phyloP scores from a whole-genome alignment of 1,139 yeast genomes.

The Debaryomyces coudertii region DNA sequence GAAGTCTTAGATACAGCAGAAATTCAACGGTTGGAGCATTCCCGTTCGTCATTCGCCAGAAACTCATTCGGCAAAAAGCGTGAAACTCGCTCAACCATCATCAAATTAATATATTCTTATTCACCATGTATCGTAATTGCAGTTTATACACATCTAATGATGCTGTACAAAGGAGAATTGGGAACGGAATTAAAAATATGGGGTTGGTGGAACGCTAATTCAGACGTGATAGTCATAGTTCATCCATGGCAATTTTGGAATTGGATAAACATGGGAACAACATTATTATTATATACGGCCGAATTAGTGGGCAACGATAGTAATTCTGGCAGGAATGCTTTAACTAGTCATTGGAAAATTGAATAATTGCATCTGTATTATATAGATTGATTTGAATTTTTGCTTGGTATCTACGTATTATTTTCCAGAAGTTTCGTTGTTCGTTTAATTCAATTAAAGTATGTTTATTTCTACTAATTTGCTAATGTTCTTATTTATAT shows the following conservation, averaged over 20 bases:
- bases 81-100: constrained; percentile 47
- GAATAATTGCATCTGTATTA: constrained; percentile 26
- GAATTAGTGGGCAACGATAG: constrained; percentile 60
- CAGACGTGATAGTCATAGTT: constrained; percentile 42
- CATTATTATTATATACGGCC: constrained; percentile 74
- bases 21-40: background rate
- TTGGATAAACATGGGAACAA: constrained; percentile 87
- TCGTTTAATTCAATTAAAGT: constrained; percentile 1
- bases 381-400: constrained; percentile 1
- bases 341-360: constrained; percentile 49
- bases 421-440: background rate
- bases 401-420: background rate
- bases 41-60: background rate
- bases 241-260: constrained; percentile 96
- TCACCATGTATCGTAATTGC: constrained; percentile 94
- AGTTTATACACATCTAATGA: constrained; percentile 89
- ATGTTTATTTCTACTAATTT: constrained; percentile 7
- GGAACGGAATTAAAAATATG: constrained; percentile 60
- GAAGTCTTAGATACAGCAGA: constrained; percentile 4
- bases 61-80: constrained; percentile 7
- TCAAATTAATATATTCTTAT: constrained; percentile 75
- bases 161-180: constrained; percentile 83
- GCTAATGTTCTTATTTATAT: background rate
- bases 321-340: constrained; percentile 35
- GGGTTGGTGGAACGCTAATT: constrained; percentile 50